Evolutionary conservation across 2,329 filamentous ascomycete genomes (phyloP), one percentile per base, ranked within the genome.

Genomic region (Fusarium ramigenum): DNA sequence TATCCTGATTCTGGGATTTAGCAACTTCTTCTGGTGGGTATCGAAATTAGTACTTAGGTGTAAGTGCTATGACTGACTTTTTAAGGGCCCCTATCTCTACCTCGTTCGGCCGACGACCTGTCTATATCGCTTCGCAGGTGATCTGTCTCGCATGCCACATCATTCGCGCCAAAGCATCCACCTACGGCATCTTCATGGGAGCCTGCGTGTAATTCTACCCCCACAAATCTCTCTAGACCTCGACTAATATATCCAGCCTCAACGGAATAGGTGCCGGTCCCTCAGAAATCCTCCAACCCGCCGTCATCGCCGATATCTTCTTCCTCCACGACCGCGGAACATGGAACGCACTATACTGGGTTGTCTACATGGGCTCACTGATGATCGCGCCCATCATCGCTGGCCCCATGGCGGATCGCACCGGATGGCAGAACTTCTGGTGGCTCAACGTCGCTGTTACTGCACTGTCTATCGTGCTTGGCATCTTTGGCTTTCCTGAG

Each of bases 261-360:
- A 64, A 60, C 12, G 70, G 70, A 19, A 62, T 73, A 1, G 70
- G 70, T 2, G 65, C 70, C 9, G 69, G 70, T 2, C 70, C 69
- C 11, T 56, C 56, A 4, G 70, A 73, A 18, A 73, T 58, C 4
- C 43, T 73, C 7, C 70, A 73, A 53, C 70, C 70, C 9, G 60
- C 56, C 36, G 46, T 73, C 58, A 73, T 73, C 14, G 69, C 69
- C n/a, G 70, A 73, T 11, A 73, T 73, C 18, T 73, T 66, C 44
- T 73, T 73, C 49, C 70, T 73, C 6, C 69, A 73, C 46, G 70
- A 73, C 16, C 60, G 70, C 9, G 69, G 70, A 23, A 73, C 60
- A 36, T 73, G 70, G 70, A 73, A 73, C 28, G 64, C 70, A 7
- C 21, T 73, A 40, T 73, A 73, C 16, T 73, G 69, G 70, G 70